Percentiles rank a stretch among this genome's conserved stretches.
These are phyloP conservation scores for Fomitopsis betulina DNA, from an alignment of 1,284 basidiomycete species.

Conservation along the genomic window DNA sequence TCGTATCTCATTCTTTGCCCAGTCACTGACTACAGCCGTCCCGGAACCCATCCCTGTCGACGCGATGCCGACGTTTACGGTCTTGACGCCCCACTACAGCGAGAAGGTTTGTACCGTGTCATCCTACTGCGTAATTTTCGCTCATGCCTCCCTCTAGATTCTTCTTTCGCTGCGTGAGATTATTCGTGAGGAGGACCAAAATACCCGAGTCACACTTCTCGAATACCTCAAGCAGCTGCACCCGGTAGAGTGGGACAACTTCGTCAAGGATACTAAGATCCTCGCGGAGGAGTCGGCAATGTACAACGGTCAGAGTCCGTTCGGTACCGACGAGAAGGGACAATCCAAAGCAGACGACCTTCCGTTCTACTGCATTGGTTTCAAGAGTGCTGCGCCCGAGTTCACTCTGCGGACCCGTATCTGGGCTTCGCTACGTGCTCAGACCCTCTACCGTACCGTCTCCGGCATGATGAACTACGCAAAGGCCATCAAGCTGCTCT, in stretches of 20 bases:
- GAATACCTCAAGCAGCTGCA: constrained; percentile 99
- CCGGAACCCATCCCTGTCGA: constrained; percentile 90
- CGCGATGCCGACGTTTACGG: constrained; percentile 97
- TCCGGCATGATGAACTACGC: constrained; percentile 99
- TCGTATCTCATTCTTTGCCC: constrained; percentile 95
- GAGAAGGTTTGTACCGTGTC: constrained; percentile 66
- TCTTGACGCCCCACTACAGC: constrained; percentile 92
- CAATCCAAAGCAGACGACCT: constrained; percentile 88
- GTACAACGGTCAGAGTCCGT: constrained; percentile 78
- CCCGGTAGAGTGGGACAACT: constrained; percentile 99
- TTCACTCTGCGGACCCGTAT: constrained; percentile 98
- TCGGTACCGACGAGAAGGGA: constrained; percentile 84
- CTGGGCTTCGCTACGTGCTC: constrained; percentile 97
- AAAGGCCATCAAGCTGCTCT: constrained; percentile 99
- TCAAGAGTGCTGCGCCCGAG: constrained; percentile 98
- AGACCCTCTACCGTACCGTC: constrained; percentile 97
- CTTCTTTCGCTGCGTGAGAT: constrained; percentile 91
- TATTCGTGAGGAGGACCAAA: constrained; percentile 94
- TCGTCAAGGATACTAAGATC: constrained; percentile 99
- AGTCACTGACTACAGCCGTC: constrained; percentile 86
- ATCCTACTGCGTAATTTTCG: not conserved
- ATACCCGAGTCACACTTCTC: constrained; percentile 89
- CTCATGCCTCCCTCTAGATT: constrained; percentile 46
- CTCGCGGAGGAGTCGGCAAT: constrained; percentile 93
- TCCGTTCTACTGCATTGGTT: constrained; percentile 98